Evolutionary conservation across 2,329 filamentous ascomycete genomes (phyloP), one percentile per base, ranked within the genome.

Genomic region (Fusarium subglutinans): DNA sequence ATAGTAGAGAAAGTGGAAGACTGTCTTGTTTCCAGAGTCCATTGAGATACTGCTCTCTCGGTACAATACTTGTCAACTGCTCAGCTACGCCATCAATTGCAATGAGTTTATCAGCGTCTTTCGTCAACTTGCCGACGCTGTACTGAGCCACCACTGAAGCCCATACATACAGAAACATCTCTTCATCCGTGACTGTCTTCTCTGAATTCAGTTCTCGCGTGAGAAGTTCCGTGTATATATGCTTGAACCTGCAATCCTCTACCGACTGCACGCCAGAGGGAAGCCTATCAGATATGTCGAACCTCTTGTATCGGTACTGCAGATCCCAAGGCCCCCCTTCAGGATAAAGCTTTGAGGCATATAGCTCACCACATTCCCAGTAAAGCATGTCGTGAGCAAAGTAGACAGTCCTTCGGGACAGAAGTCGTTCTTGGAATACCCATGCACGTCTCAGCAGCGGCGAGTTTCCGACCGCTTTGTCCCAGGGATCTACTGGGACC

Each of bases 131-230:
- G 0, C 63, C 58, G 10, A 26, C 33, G n/a, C 47, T 66, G 20
- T 66, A 66, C 22, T 66, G 58, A n/a, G 63, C 20, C 4, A 63
- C 58, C 11, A 65, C 35, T 10, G 58, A 63, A 24, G 57, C 40
- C 63, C 58, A 65, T 12, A 66, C 63, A 11, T 63, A 66, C 17
- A 64, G 20, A 22, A 66, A 64, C 41, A 66, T 63, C n/a, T 66
- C 63, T 3, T 63, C 20, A 15, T 63, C 40, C 4, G 22, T 45
- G 2, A 22, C 18, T 1, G 12, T 7, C 10, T 24, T 47, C 10
- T 48, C 35, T 6, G 12, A 3, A 1, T 8, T 11, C 1, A 37
- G 1, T 8, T 44, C 24, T 14, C 26, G 43, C 6, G 64, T 58
- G 3, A 67, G 50, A 6, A 67, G 14, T 12, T 44, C 44, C 2